phyloP scores from a whole-genome alignment of 2,329 filamentous ascomycete genomes.

The Fusarium sacchari region DNA sequence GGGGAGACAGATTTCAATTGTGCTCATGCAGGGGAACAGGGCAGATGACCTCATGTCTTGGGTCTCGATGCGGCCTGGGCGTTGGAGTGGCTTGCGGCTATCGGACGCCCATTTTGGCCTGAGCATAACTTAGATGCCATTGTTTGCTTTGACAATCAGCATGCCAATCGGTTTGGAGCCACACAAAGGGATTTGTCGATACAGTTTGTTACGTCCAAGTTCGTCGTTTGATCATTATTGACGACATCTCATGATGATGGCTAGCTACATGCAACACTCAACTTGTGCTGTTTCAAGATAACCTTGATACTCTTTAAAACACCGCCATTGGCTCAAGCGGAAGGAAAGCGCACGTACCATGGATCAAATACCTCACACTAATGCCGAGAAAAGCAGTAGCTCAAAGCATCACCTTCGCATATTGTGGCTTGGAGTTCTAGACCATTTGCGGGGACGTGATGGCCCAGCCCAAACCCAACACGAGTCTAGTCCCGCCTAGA shows the following conservation, averaged over 20 bases:
- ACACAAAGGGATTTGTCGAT: not conserved
- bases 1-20: not conserved
- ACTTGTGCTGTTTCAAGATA: not conserved
- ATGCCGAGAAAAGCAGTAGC: not conserved
- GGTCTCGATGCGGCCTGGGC: conserved; percentile 25
- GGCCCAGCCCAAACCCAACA: not conserved
- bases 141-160: not conserved
- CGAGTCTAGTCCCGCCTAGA: not conserved
- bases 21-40: not conserved
- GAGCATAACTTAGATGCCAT: not conserved
- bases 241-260: not conserved
- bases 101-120: conserved; percentile 1
- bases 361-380: not conserved
- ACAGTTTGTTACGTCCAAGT: not conserved
- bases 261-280: not conserved
- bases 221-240: not conserved
- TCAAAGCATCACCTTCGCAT: not conserved
- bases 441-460: conserved; percentile 30
- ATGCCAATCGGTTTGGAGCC: not conserved
- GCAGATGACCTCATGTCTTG: not conserved
- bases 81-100: conserved; percentile 27
- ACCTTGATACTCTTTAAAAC: not conserved
- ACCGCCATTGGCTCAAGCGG: not conserved
- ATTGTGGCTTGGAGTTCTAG: conserved; percentile 23
- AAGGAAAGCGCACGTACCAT: not conserved